Conservation (phyloP, 768 basidiomycete species). For the Pleurotus eryngii region DNA sequence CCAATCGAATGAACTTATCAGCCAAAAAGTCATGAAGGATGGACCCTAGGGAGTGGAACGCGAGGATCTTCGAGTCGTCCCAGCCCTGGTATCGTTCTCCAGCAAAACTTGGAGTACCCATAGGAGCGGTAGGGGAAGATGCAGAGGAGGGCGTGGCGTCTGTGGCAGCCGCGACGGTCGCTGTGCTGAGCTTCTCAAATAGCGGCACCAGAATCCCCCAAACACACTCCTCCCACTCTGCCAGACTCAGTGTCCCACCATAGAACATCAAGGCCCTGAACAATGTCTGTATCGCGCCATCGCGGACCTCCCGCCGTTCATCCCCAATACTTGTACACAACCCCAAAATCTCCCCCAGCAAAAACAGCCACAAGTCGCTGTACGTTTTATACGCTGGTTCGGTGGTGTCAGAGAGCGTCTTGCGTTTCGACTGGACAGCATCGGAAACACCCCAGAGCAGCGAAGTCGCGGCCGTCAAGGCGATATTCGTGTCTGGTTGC, state of each 20-base stretch:
- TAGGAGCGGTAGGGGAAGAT: constrained; percentile 12
- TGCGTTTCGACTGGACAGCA: constrained; percentile 83
- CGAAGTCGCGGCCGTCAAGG: constrained; percentile 89
- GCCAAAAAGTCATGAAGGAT: constrained; percentile 81
- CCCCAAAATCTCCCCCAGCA: constrained; percentile 78
- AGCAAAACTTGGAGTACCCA: constrained; percentile 5
- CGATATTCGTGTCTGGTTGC: constrained; percentile 94
- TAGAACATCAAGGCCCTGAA: constrained; percentile 94
- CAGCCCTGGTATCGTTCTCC: constrained; percentile 45
- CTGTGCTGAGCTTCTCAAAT: constrained; percentile 61
- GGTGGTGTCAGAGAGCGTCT: constrained; percentile 42
- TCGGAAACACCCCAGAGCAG: constrained; percentile 96
- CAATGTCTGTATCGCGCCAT: constrained; percentile 92
- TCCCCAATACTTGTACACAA: constrained; percentile 61
- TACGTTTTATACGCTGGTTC: constrained; percentile 54
- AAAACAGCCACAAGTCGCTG: constrained; percentile 90
- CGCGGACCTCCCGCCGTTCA: constrained; percentile 80
- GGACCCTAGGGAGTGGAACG: constrained; percentile 77
- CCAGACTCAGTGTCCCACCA: constrained; percentile 76
- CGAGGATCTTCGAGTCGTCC: constrained; percentile 87
- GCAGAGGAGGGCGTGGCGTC: constrained; percentile 19
- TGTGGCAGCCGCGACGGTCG: constrained; percentile 42
- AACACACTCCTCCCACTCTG: constrained; percentile 89
- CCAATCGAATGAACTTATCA: constrained; percentile 67
- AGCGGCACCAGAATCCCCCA: constrained; percentile 90